Evolutionary conservation across 179 eudicot species (phyloP), one percentile per base, ranked within the genome.

Genomic region (Corrigiola litoralis): DNA sequence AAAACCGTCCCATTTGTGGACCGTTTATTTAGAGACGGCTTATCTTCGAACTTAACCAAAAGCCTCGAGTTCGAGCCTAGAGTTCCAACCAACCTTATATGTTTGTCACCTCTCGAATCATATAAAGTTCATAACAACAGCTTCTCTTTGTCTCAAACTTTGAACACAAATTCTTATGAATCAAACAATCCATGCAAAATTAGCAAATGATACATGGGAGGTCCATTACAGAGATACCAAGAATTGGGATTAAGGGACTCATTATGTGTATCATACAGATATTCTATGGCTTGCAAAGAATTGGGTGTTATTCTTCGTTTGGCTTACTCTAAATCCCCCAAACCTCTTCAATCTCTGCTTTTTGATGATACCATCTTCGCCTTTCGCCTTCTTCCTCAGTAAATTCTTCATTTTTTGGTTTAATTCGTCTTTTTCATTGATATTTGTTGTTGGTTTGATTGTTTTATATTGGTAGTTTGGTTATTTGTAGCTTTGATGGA

Each of bases 351-450:
- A 63, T 78, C 82, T 58, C 83, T 82, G 69, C 38, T 92, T 58
- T 77, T 87, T 59, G 81, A 85, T 31, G 87, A 92, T 58, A 75
- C 86, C 61, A 71, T 92, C 61, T 16, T 70, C 67, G 96, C 98
- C 62, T 87, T 90, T 72, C 85, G 77, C 67, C 77, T 79, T 49
- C 95, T 92, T 71, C 92, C 96, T 31, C 58, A 55, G 98, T 92
- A 81, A 78, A 66, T 68, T 56, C 46, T n/a, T 55, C n/a, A 2
- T 7, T 32, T n/a, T 65, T 40, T 42, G 9, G 33, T 28, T 47
- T 16, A 53, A 1, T 45, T 12, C 1, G 6, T 10, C 2, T 23
- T 33, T 3, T 8, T 8, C 23, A 13, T 33, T 21, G 21, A 7
- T 29, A 37, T 21, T 33, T 17, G 1, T 41, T 16, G 14, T 20